Evolutionary conservation across 2,329 filamentous ascomycete genomes (phyloP).

Genomic region (Tolypocladium endophyticum): DNA sequence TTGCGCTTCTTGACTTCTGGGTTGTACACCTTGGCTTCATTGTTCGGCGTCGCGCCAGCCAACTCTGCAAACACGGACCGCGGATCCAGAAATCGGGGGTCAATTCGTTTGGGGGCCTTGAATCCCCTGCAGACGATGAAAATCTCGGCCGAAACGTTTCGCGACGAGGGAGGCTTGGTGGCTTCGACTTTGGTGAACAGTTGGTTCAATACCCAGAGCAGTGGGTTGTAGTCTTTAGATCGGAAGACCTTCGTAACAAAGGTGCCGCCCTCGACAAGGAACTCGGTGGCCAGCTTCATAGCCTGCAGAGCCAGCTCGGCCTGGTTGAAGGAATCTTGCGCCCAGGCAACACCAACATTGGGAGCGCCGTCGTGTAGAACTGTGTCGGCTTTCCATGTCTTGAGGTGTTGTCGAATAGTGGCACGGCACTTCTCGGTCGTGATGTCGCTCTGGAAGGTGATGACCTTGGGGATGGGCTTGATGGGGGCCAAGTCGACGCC

Average conservation of each 20-base stretch:
- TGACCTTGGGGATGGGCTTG: conserved; percentile 87
- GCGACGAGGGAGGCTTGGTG: conserved; percentile 89
- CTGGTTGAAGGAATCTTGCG: conserved; percentile 96
- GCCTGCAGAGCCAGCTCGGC: conserved; percentile 85
- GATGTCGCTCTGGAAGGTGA: conserved; percentile 95
- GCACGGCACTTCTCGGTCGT: conserved; percentile 93
- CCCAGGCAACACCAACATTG: conserved; percentile 96
- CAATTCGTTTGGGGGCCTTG: conserved; percentile 88
- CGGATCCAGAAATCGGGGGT: conserved; percentile 86
- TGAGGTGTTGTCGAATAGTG: conserved; percentile 79
- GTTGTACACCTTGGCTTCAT: conserved; percentile 97
- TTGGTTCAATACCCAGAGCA: conserved; percentile 97
- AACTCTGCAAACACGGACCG: conserved; percentile 87
- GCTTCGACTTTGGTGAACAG: conserved; percentile 92
- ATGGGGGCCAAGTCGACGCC: conserved; percentile 93
- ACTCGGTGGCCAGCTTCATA: conserved; percentile 89
- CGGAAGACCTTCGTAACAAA: conserved; percentile 98
- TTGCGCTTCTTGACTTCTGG: conserved; percentile 96
- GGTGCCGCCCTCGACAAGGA: conserved; percentile 76
- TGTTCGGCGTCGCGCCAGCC: conserved; percentile 76
- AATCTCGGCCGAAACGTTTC: conserved; percentile 96
- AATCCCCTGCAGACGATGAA: conserved; percentile 95
- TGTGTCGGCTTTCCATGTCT: conserved; percentile 92
- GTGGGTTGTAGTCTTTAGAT: conserved; percentile 90
- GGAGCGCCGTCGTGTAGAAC: conserved; percentile 95